Evolutionary conservation across 2,329 filamentous ascomycete genomes (phyloP).

Genomic region (Monosporascus sp.): DNA sequence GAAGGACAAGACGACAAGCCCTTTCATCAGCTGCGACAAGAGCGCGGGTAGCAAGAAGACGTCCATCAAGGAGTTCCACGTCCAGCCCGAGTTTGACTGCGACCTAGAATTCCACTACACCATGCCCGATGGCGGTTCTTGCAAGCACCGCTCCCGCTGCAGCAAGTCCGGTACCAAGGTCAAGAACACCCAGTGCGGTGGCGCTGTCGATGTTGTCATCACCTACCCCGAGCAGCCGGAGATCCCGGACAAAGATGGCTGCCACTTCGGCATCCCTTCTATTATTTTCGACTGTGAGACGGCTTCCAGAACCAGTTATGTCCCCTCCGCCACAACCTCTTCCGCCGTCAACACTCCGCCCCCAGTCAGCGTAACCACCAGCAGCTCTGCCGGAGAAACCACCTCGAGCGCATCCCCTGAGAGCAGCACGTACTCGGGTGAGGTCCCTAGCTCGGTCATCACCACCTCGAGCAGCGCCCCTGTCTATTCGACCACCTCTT

Average conservation of each 20-base stretch:
- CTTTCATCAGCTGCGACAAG: conserved; percentile 51
- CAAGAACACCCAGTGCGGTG: conserved; percentile 86
- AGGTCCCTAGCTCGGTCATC: conserved; percentile 5
- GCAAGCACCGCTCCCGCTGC: conserved; percentile 73
- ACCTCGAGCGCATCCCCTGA: conserved; percentile 13
- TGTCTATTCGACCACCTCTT: conserved; percentile 10
- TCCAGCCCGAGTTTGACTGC: conserved; percentile 69
- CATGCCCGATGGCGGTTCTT: conserved; percentile 76
- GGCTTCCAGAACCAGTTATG: conserved; percentile 22
- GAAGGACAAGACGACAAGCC: conserved; percentile 40
- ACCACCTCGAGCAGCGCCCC: conserved; percentile 10
- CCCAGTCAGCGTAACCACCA: conserved; percentile 11
- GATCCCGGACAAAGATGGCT: conserved; percentile 49
- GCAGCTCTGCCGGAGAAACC: conserved; percentile 13
- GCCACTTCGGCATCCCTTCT: conserved; percentile 67
- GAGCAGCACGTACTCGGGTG: background rate
- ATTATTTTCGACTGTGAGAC: conserved; percentile 69
- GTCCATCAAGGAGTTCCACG: conserved; percentile 69
- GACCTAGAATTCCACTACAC: conserved; percentile 81
- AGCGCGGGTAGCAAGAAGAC: conserved; percentile 50
- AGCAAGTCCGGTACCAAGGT: conserved; percentile 62
- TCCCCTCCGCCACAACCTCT: conserved; percentile 5
- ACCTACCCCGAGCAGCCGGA: conserved; percentile 56
- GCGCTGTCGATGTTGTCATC: conserved; percentile 76
- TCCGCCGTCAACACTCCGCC: conserved; percentile 16